These are phyloP conservation scores for Pleurotus citrinopileatus DNA, from an alignment of 768 basidiomycete species.

Conservation along the genomic window DNA sequence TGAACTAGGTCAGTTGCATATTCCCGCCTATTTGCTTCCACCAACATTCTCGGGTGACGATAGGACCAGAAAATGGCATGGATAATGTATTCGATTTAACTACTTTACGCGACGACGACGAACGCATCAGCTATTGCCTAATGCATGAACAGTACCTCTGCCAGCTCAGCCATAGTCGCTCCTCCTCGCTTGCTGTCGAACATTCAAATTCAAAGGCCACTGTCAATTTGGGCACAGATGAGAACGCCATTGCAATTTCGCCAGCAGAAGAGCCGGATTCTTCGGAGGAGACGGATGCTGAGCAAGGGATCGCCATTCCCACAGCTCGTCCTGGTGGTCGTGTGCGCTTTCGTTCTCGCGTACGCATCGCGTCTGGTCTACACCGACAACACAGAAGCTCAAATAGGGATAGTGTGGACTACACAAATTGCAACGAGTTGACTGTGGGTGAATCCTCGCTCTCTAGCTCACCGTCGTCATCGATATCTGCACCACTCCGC, in stretches of 20 bases:
- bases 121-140: neutral
- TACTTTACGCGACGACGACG: neutral
- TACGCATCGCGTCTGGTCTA: conserved; percentile 74
- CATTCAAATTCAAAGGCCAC: neutral
- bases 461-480: conserved; percentile 71
- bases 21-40: neutral
- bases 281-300: neutral
- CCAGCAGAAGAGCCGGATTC: conserved; percentile 6
- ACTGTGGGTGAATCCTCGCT: conserved; percentile 39
- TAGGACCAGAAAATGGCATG: neutral
- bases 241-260: neutral
- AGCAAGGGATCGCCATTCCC: neutral
- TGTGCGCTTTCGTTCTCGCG: conserved; percentile 72
- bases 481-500: conserved; percentile 78
- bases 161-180: neutral
- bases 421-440: conserved; percentile 19
- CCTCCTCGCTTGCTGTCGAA: conserved; percentile 1
- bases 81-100: neutral
- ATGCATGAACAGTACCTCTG: conserved; percentile 7
- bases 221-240: neutral
- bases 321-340: conserved; percentile 16
- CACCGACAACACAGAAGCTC: conserved; percentile 39
- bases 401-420: conserved; percentile 15
- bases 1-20: neutral
- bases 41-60: neutral